Conservation (phyloP, 345 rosid species). For the Hevea brasiliensis region DNA sequence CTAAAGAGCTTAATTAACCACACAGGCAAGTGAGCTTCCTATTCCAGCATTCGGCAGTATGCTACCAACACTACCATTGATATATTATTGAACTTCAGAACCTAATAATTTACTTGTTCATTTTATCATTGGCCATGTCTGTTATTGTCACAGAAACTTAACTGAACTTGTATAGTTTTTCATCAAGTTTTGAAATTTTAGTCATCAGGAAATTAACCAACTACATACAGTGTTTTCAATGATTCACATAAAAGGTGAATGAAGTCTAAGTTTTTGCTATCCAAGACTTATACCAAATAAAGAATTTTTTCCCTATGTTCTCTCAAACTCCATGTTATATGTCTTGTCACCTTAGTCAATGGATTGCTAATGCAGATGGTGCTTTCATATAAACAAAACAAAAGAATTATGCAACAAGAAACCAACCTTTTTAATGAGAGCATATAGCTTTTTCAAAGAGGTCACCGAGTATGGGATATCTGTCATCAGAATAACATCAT, state of each 20-base stretch:
- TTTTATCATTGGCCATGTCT: slow-evolving; percentile 3
- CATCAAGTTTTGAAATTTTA: background rate
- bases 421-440: slow-evolving; percentile 87
- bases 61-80: too few relatives aligned
- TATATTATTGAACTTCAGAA: too few relatives aligned
- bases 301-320: background rate
- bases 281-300: background rate
- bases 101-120: too few relatives aligned
- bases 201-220: background rate
- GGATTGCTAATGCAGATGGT: background rate
- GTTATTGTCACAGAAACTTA: background rate
- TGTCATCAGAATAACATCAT: slow-evolving; percentile 89
- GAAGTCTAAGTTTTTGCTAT: background rate
- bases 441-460: slow-evolving; percentile 74
- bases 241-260: background rate
- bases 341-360: background rate
- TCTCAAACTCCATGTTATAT: background rate
- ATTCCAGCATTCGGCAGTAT: too few relatives aligned
- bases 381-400: background rate
- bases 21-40: too few relatives aligned
- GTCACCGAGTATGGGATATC: slow-evolving; percentile 75
- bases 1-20: too few relatives aligned
- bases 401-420: background rate
- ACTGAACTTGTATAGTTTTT: background rate
- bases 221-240: background rate